Conservation (phyloP, 768 basidiomycete species). For the Agaricus bisporus region DNA sequence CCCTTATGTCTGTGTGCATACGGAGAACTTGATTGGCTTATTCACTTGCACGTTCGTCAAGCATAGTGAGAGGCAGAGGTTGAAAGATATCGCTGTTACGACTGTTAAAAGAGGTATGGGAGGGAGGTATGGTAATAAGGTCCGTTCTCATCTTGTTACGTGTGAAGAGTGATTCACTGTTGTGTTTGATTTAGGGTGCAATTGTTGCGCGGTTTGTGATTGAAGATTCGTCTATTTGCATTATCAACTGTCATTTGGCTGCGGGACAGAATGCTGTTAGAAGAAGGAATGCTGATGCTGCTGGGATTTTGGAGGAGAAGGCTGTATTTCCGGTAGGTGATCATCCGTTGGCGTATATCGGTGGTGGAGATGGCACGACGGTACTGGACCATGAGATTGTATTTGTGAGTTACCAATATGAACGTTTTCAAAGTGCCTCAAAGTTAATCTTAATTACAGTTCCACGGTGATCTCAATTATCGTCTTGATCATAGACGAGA, state of each 20-base stretch:
- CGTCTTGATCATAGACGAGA: constrained; percentile 93
- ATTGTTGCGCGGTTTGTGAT: constrained; percentile 87
- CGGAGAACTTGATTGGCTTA: constrained; percentile 87
- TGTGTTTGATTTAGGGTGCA: constrained; percentile 53
- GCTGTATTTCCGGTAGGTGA: constrained; percentile 54
- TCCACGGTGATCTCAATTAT: constrained; percentile 96
- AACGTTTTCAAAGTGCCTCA: not conserved
- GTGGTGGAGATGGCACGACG: constrained; percentile 91
- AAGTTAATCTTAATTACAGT: constrained; percentile 29
- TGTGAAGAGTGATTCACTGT: not conserved
- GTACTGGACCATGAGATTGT: constrained; percentile 94
- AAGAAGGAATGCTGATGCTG: constrained; percentile 81
- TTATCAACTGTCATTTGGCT: constrained; percentile 97
- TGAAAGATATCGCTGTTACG: constrained; percentile 69
- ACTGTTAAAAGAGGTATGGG: constrained; percentile 91
- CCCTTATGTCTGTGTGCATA: constrained; percentile 75
- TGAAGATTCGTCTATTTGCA: constrained; percentile 89
- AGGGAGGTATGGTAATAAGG: constrained; percentile 94
- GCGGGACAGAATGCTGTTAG: constrained; percentile 83
- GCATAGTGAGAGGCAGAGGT: constrained; percentile 46
- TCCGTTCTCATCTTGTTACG: constrained; percentile 18
- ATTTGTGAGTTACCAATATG: constrained; percentile 47
- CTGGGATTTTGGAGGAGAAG: constrained; percentile 81
- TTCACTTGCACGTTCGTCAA: constrained; percentile 77
- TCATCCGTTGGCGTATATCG: constrained; percentile 65